Base-by-base conservation (phyloP, 176 grass and related monocot genomes). In the Lolium rigidum region DNA sequence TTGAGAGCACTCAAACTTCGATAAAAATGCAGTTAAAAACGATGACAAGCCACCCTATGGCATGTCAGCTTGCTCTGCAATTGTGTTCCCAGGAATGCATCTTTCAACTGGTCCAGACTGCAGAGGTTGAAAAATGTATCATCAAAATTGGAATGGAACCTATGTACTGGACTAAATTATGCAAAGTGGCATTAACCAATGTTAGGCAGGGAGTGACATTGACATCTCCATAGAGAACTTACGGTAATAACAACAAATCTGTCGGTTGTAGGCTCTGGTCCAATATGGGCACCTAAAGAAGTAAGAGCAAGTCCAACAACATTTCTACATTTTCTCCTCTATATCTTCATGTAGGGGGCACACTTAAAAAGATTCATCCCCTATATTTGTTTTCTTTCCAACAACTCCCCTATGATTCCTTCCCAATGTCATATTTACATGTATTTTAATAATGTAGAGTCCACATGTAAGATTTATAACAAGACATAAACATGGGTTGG, bases 221-320 rank as follows among this genome's bases (percentile, higher is more conserved):
- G 73, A 28, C 26, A 28, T 28, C 26, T 28, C 26, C 26, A 28
- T 20, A 60, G 1, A 78, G 54, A 83, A 87, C 84, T 79, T 84
- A 97, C 95, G 69, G 88, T 91, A 24, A 97, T 84, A 61, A 95
- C 95, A 86, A 93, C 85, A 88, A 95, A 95, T 91, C 95, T 82
- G 60, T 97, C 90, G 18, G 95, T 95, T 79, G 95, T 97, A 76
- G 95, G 95, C 63, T 97, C 95, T 66, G 95, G 92, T 62, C 95
- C 95, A 83, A 97, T 90, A 89, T 97, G 95, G 82, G 90, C 89
- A 72, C 95, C 95, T 94, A 84, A 44, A 84, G 22, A 78, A 74
- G 48, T n/a, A n/a, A n/a, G n/a, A n/a, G n/a, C n/a, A n/a, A n/a
- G n/a, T n/a, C n/a, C n/a, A n/a, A n/a, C n/a, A n/a, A n/a, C n/a